Evolutionary conservation across 108 stramenopile species (phyloP), one percentile per base, ranked within the genome.

Genomic region (Cyclostephanos tholiformis): DNA sequence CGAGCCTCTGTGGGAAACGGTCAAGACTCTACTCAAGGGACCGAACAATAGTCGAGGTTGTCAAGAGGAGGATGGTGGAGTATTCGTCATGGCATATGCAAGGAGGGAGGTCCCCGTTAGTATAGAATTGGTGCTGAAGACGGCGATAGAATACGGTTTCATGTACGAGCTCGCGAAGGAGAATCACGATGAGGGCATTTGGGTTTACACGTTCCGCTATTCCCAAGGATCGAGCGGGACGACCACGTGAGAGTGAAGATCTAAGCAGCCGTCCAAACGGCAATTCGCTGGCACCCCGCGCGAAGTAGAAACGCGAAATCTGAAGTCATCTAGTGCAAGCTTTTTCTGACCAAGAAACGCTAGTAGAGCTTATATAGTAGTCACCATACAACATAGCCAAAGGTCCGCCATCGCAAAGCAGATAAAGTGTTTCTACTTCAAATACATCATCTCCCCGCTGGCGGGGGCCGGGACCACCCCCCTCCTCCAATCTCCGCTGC

Each of bases 401-500:
- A 46, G 3, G 2, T 46, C 44, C 13, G 3, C 44, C 44, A 46
- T 17, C 13, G 16, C 44, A 16, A 46, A 16, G 16, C 44, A 46
- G 44, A 46, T 12, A 14, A 4, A 12, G 41, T 41, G 41, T 22
- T 38, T 74, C 71, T 91, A 91, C 77, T 91, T 89, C 85, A 91
- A 85, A 74, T 91, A 95, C 51, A 91, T 67, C 89, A 95, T 91
- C 67, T 92, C 91, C 73, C 86, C 86, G 23, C 89, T 89, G 46
- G 86, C 67, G 4, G 91, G 90, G 43, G 84, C 83, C 23, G 94
- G 94, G 30, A 95, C 88, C 58, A 95, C 76, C 56, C 82, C 85
- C 61, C 72, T 81, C n/a, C 89, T 71, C 94, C 94, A 95, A 73
- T 91, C 89, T 32, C 91, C 91, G n/a, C 72, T 72, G 20, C 61